phyloP scores from a whole-genome alignment of 208 protist genomes.

The Leishmania major region DNA sequence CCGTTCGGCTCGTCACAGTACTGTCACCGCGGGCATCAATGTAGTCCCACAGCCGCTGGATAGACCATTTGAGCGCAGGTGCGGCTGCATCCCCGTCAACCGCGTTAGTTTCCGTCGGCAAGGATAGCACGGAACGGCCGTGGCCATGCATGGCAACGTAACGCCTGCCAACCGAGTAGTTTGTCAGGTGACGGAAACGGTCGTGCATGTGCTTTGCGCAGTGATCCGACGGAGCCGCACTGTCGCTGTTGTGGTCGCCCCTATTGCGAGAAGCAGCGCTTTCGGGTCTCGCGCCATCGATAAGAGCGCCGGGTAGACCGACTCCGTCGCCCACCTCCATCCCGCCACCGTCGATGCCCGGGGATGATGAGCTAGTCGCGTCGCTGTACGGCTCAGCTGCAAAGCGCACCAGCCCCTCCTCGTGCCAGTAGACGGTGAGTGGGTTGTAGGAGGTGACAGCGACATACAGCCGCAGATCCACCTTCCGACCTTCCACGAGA shows the following conservation, averaged over 20 bases:
- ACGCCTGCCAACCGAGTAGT: conserved; percentile 88
- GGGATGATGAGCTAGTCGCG: background rate
- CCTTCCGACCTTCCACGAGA: conserved; percentile 94
- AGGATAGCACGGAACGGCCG: background rate
- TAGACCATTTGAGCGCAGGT: conserved; percentile 71
- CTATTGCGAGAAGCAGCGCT: background rate
- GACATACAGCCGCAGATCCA: conserved; percentile 96
- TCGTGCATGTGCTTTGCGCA: conserved; percentile 15
- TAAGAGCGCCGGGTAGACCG: background rate
- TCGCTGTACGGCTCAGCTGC: conserved; percentile 89
- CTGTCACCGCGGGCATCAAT: conserved; percentile 33
- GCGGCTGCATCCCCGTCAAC: background rate
- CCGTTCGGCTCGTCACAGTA: background rate
- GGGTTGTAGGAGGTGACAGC: conserved; percentile 91
- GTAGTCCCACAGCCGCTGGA: conserved; percentile 65
- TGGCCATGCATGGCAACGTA: conserved; percentile 29
- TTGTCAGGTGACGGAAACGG: conserved; percentile 91
- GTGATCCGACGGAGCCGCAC: background rate
- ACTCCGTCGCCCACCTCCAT: background rate
- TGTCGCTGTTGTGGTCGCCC: background rate
- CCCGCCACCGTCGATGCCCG: conserved; percentile 1
- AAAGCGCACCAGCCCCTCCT: conserved; percentile 94
- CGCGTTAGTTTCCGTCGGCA: background rate
- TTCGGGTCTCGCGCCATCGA: background rate
- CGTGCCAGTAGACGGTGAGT: conserved; percentile 87